These are phyloP conservation scores for Crassisporium funariophilum DNA, from an alignment of 768 basidiomycete species.

Conservation along the genomic window DNA sequence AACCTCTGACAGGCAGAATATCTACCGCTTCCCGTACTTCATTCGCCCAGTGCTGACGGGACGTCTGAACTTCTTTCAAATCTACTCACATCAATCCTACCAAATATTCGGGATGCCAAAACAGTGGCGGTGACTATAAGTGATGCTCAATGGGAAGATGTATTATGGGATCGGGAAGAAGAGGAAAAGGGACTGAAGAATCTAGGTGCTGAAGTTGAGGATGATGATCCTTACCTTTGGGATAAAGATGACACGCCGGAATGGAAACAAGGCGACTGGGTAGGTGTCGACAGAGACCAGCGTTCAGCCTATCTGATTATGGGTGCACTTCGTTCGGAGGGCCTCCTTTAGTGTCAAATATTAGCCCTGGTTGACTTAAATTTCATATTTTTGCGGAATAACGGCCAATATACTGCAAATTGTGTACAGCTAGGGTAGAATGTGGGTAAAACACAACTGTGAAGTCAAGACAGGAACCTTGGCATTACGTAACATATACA, in stretches of 20 bases:
- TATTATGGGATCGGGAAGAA: slow-evolving; percentile 74
- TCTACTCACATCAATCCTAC: slow-evolving; percentile 72
- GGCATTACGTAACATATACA: not conserved
- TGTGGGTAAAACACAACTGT: no score
- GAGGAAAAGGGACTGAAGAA: slow-evolving; percentile 40
- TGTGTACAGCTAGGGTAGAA: no score
- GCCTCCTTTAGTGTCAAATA: slow-evolving; percentile 44
- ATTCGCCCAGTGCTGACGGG: slow-evolving; percentile 63
- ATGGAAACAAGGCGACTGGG: slow-evolving; percentile 67
- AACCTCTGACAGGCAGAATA: slow-evolving; percentile 67
- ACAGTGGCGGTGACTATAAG: slow-evolving; percentile 79
- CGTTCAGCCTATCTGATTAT: slow-evolving; percentile 80
- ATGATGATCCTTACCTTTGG: slow-evolving; percentile 62
- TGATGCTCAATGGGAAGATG: slow-evolving; percentile 80
- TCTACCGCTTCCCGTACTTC: slow-evolving; percentile 71
- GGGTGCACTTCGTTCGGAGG: slow-evolving; percentile 74
- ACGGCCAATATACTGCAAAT: no score
- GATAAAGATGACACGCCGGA: slow-evolving; percentile 57
- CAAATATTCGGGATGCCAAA: slow-evolving; percentile 70
- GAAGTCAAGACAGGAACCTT: not conserved
- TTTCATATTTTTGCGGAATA: not conserved
- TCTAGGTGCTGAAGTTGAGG: slow-evolving; percentile 11
- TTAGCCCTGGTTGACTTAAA: not conserved
- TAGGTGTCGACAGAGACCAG: slow-evolving; percentile 76
- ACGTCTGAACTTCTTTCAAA: slow-evolving; percentile 76